These are phyloP conservation scores for Infundibulicybe gibba DNA, from an alignment of 768 basidiomycete genomes.

Conservation along the genomic window DNA sequence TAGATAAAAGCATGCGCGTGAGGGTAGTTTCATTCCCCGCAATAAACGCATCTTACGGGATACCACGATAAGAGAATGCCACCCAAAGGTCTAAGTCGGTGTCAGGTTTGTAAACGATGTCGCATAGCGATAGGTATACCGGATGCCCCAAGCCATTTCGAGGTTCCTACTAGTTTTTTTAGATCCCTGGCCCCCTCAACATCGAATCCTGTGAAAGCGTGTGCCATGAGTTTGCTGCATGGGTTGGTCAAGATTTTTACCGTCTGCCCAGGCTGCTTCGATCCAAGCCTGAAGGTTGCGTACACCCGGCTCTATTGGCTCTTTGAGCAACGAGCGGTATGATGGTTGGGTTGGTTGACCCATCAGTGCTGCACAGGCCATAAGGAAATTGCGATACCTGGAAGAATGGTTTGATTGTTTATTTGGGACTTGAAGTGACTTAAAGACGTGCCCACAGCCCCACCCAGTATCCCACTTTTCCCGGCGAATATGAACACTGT, in stretches of 20 bases:
- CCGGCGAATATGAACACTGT: slow-evolving; percentile 52
- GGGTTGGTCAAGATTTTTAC: slow-evolving; percentile 25
- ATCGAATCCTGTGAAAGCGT: slow-evolving; percentile 57
- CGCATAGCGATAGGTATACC: slow-evolving; percentile 34
- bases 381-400: slow-evolving; percentile 83
- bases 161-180: slow-evolving; percentile 49
- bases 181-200: slow-evolving; percentile 61
- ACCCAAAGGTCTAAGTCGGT: slow-evolving; percentile 62
- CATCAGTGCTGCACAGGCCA: slow-evolving; percentile 73
- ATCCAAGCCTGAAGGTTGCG: slow-evolving; percentile 76
- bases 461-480: slow-evolving; percentile 63
- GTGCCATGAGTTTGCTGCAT: neutral
- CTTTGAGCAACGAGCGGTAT: slow-evolving; percentile 60
- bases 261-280: slow-evolving; percentile 75
- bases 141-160: slow-evolving; percentile 79
- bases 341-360: slow-evolving; percentile 56
- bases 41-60: slow-evolving; percentile 59
- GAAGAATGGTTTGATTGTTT: neutral
- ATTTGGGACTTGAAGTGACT: too few species aligned
- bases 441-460: slow-evolving; percentile 61
- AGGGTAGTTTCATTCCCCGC: neutral
- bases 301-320: slow-evolving; percentile 61
- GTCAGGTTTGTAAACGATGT: neutral
- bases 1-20: slow-evolving; percentile 17
- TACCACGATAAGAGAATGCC: slow-evolving; percentile 73